Evolutionary conservation across 2,329 filamentous ascomycete species (phyloP).

Genomic region (Sphaerulina vaccinii): DNA sequence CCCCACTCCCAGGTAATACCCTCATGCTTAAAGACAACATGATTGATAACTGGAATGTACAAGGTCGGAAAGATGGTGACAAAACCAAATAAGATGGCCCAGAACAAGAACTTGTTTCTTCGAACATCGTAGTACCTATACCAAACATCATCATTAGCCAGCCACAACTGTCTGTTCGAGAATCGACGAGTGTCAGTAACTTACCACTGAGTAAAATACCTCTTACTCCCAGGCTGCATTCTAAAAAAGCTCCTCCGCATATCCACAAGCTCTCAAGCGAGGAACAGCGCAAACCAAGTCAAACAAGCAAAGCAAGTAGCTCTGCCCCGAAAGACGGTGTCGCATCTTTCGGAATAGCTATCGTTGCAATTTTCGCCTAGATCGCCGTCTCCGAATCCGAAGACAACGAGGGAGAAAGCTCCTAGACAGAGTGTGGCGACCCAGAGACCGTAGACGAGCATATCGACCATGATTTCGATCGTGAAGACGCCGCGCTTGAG

Average conservation of each 20-base stretch:
- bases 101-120: constrained; percentile 66
- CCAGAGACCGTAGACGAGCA: constrained; percentile 74
- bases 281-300: constrained; percentile 73
- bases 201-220: constrained; percentile 66
- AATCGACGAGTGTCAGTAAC: too few species aligned
- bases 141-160: too few species aligned
- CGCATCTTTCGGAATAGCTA: constrained; percentile 54
- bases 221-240: constrained; percentile 64
- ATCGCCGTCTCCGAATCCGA: constrained; percentile 52
- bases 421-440: constrained; percentile 66
- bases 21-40: constrained; percentile 63
- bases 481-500: constrained; percentile 70
- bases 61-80: constrained; percentile 48
- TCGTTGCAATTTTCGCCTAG: constrained; percentile 63
- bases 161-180: too few species aligned
- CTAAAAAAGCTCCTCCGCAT: constrained; percentile 72
- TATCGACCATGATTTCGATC: constrained; percentile 73
- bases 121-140: too few species aligned
- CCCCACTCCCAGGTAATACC: constrained; percentile 70
- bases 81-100: constrained; percentile 45
- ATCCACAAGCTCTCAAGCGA: constrained; percentile 76
- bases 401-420: constrained; percentile 64
- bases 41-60: constrained; percentile 69
- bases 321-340: constrained; percentile 67
- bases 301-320: constrained; percentile 72